Conservation (phyloP, 495 filamentous ascomycete genomes). For the Penicillium flavigenum region DNA sequence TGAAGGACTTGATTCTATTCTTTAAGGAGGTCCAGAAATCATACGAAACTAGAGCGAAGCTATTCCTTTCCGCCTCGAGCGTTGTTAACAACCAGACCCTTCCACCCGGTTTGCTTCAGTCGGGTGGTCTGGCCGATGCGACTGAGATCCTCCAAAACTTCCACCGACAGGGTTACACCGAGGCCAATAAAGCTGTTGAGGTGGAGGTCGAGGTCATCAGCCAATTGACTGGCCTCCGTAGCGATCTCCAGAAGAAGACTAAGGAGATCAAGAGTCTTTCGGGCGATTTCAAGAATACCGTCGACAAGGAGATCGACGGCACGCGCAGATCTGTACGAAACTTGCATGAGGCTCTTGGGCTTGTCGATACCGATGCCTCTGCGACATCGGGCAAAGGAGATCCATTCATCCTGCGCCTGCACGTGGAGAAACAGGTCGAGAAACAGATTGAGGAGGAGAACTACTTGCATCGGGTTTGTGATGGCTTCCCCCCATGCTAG, state of each 20-base stretch:
- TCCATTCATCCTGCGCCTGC: slow-evolving; percentile 80
- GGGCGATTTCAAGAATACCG: slow-evolving; percentile 87
- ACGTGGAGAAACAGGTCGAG: slow-evolving; percentile 84
- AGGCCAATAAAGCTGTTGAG: slow-evolving; percentile 85
- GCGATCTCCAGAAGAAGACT: slow-evolving; percentile 89
- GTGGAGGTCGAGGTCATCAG: slow-evolving; percentile 89
- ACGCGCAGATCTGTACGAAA: slow-evolving; percentile 67
- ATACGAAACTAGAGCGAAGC: slow-evolving; percentile 84
- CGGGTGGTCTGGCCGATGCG: slow-evolving; percentile 83
- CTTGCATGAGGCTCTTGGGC: slow-evolving; percentile 75
- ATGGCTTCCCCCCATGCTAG: not conserved
- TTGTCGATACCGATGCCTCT: slow-evolving; percentile 72
- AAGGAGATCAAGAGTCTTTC: slow-evolving; percentile 94
- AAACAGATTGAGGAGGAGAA: slow-evolving; percentile 96
- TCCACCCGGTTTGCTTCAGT: slow-evolving; percentile 68
- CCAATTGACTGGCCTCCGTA: slow-evolving; percentile 78
- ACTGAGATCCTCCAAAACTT: slow-evolving; percentile 75
- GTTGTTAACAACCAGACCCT: slow-evolving; percentile 75
- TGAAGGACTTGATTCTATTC: slow-evolving; percentile 93
- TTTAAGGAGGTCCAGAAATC: slow-evolving; percentile 90
- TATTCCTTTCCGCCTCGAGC: slow-evolving; percentile 77
- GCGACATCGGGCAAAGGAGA: slow-evolving; percentile 80
- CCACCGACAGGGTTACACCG: slow-evolving; percentile 75
- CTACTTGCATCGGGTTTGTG: slow-evolving; percentile 81
- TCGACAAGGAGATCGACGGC: slow-evolving; percentile 56